Base-by-base conservation (phyloP, 148 eudicot genomes). In the Simmondsia chinensis region DNA sequence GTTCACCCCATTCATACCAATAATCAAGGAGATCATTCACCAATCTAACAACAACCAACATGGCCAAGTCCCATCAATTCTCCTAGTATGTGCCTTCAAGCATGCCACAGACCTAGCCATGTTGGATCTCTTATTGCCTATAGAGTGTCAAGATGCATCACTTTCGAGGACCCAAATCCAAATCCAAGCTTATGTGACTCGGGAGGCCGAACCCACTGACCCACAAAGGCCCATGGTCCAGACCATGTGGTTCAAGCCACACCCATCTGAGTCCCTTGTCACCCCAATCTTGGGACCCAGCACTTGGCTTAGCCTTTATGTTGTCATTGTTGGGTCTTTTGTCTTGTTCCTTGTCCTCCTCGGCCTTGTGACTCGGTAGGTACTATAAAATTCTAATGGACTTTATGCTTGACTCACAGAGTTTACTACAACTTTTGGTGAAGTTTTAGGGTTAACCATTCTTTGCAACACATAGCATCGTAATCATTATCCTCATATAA, bases 101-200 rank as follows among this genome's bases (percentile, higher is more conserved):
- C 50, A 65, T n/a, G 48, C 60, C 0, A 18, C 50, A 2, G 75
- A 69, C 41, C 72, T 74, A 44, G 34, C 61, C 26, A 73, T 73
- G 60, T 56, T 73, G 5, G 79, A 73, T 32, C 74, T 73, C 34
- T 25, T 73, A 13, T 65, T 73, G 35, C 79, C 79, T 9, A 37
- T 48, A 4, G 58, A 43, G 10, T 31, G 53, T 29, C 37, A 50
- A 20, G 25, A 54, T 5, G 9, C 19, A 2, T 72, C 61, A 18
- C 57, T 69, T 35, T 60, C 69, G 5, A 46, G 50, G 4, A 15
- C 61, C 24, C 38, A 57, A 12, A 43, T 74, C 12, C 65, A 61
- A 30, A 74, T 74, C 20, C 60, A 74, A 54, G 80, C 56, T 20
- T 65, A 74, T 20, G 56, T 74, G 37, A 74, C 80, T 9, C 32